Conservation (phyloP, 441 rosid genomes). For the Rhodomyrtus psidioides region DNA sequence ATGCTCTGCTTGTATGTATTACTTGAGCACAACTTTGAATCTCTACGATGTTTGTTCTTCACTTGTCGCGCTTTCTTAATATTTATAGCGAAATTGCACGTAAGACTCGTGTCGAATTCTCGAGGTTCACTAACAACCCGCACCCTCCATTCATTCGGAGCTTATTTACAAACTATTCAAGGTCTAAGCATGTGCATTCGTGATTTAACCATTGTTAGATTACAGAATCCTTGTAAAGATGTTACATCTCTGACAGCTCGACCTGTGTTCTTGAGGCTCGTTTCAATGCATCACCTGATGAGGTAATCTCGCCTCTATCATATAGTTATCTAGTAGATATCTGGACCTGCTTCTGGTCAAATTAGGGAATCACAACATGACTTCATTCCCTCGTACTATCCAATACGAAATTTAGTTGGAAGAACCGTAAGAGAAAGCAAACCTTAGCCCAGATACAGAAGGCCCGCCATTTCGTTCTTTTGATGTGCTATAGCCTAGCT, state of each 20-base stretch:
- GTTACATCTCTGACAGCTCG: conserved; percentile 68
- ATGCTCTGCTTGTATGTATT: conserved; percentile 54
- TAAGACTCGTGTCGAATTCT: conserved; percentile 62
- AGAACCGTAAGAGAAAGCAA: conserved; percentile 55
- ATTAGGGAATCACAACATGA: neutral
- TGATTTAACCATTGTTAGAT: conserved; percentile 31
- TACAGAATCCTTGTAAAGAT: conserved; percentile 84
- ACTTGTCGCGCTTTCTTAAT: neutral
- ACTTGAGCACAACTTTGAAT: neutral
- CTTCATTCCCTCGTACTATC: neutral
- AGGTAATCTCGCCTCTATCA: conserved; percentile 31
- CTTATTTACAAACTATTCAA: conserved; percentile 82
- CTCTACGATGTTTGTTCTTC: neutral
- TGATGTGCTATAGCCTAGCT: neutral
- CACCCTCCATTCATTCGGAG: conserved; percentile 94
- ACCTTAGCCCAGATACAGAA: conserved; percentile 69
- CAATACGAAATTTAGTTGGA: conserved; percentile 74
- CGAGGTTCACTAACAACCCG: conserved; percentile 68
- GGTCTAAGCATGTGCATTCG: conserved; percentile 87
- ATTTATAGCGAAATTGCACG: conserved; percentile 23
- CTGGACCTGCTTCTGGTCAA: neutral
- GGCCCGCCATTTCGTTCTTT: conserved; percentile 23
- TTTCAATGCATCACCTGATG: conserved; percentile 55
- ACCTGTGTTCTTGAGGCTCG: conserved; percentile 73
- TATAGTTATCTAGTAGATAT: neutral